A percentile compares a stretch with the other conserved stretches of the same genome.
phyloP scores from a whole-genome alignment of 257 asterid genomes.

The Lantana camara region DNA sequence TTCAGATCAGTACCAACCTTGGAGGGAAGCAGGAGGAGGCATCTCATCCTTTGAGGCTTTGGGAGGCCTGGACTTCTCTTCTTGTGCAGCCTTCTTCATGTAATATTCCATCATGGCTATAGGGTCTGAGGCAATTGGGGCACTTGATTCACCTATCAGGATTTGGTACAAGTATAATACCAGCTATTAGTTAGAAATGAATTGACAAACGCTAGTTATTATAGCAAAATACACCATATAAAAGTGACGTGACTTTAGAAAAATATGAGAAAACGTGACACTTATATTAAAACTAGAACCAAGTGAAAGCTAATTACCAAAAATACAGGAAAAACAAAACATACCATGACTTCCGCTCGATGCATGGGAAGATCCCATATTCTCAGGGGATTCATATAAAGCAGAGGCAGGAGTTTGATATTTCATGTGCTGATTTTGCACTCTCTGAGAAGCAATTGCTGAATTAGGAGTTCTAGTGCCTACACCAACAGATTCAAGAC shows the following conservation, averaged over 20 bases:
- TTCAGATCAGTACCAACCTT: slow-evolving; percentile 37
- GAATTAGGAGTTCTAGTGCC: slow-evolving; percentile 38
- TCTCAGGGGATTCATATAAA: slow-evolving; percentile 61
- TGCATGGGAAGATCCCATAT: slow-evolving; percentile 41
- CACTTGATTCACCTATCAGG: slow-evolving; percentile 59
- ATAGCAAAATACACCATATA: background rate
- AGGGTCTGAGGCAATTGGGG: slow-evolving; percentile 66
- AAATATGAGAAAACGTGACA: background rate
- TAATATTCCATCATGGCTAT: slow-evolving; percentile 97
- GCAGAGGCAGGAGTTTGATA: slow-evolving; percentile 84
- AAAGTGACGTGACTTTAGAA: slow-evolving; percentile 1
- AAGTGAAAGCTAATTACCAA: slow-evolving; percentile 10
- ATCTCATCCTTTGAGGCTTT: slow-evolving; percentile 89
- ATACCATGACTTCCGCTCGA: slow-evolving; percentile 52
- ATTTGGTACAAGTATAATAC: slow-evolving; percentile 27
- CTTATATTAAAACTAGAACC: no score
- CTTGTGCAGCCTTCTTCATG: slow-evolving; percentile 93
- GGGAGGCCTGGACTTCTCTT: slow-evolving; percentile 74
- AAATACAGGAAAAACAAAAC: slow-evolving; percentile 7
- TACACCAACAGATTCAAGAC: slow-evolving; percentile 26
- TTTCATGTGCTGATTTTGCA: slow-evolving; percentile 47
- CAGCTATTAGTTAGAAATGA: slow-evolving; percentile 14
- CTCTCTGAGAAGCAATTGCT: slow-evolving; percentile 48
- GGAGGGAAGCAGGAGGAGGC: slow-evolving; percentile 97
- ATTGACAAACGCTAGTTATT: background rate